phyloP scores from a whole-genome alignment of 2,329 filamentous ascomycete species.

The Curvularia verruculosa region DNA sequence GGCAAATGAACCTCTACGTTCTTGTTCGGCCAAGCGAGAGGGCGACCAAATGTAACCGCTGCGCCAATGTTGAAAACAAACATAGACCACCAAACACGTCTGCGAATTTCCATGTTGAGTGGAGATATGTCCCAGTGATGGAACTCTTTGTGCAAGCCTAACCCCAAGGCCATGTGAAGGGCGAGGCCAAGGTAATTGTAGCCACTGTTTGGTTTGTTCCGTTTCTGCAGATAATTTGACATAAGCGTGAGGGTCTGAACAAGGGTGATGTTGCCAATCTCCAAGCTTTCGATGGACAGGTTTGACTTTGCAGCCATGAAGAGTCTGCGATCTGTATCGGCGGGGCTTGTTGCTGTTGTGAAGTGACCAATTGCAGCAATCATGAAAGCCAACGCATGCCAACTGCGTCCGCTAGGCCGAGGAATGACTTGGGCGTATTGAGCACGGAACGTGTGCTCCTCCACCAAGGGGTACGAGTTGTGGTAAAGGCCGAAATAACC shows the following conservation, averaged over 20 bases:
- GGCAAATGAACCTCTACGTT: slow-evolving; percentile 19
- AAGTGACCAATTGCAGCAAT: slow-evolving; percentile 1
- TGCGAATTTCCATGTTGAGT: slow-evolving; percentile 43
- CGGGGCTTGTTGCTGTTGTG: slow-evolving; percentile 1
- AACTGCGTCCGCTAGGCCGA: slow-evolving; percentile 40
- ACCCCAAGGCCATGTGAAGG: slow-evolving; percentile 57
- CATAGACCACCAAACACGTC: slow-evolving; percentile 46
- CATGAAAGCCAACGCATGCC: slow-evolving; percentile 1
- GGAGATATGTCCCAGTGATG: slow-evolving; percentile 55
- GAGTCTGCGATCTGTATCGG: slow-evolving; percentile 1
- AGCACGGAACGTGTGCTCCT: slow-evolving; percentile 56
- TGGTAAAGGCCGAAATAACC: slow-evolving; percentile 57
- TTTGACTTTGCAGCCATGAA: slow-evolving; percentile 48
- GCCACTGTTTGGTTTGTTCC: slow-evolving; percentile 58
- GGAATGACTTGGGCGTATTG: slow-evolving; percentile 55
- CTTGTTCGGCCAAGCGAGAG: slow-evolving; percentile 36
- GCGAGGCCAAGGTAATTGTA: slow-evolving; percentile 58
- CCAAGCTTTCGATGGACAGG: slow-evolving; percentile 55
- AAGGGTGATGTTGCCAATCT: slow-evolving; percentile 57
- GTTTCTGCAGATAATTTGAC: slow-evolving; percentile 58
- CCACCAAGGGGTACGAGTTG: slow-evolving; percentile 55
- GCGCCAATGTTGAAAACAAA: slow-evolving; percentile 59
- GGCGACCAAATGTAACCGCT: slow-evolving; percentile 58
- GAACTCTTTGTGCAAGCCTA: slow-evolving; percentile 60
- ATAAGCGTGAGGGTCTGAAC: slow-evolving; percentile 57